These are phyloP conservation scores for Phylloporus sp. DNA, from an alignment of 768 basidiomycete genomes.

Conservation along the genomic window DNA sequence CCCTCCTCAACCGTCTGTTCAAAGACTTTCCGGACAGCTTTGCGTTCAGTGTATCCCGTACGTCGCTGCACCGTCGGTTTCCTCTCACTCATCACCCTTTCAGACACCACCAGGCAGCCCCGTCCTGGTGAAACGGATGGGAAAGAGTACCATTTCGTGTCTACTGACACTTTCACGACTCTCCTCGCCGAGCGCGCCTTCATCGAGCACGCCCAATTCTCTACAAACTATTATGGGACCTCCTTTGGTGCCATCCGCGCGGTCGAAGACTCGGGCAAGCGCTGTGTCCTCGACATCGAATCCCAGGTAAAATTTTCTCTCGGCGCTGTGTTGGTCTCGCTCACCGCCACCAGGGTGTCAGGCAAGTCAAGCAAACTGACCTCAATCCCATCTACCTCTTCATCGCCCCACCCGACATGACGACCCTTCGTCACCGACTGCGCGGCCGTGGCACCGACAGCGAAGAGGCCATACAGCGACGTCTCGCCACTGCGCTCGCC, in stretches of 20 bases:
- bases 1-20: slow-evolving; percentile 80
- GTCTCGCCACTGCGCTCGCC: slow-evolving; percentile 70
- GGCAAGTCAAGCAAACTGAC: slow-evolving; percentile 80
- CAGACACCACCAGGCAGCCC: slow-evolving; percentile 88
- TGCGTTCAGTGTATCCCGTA: slow-evolving; percentile 93
- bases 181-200: slow-evolving; percentile 73
- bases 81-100: not conserved
- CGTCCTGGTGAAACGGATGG: slow-evolving; percentile 81
- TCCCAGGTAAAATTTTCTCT: slow-evolving; percentile 58
- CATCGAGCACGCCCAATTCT: slow-evolving; percentile 93
- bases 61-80: slow-evolving; percentile 21
- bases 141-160: slow-evolving; percentile 83
- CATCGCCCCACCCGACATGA: slow-evolving; percentile 81
- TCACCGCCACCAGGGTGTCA: slow-evolving; percentile 65
- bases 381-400: slow-evolving; percentile 88
- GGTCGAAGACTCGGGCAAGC: slow-evolving; percentile 63
- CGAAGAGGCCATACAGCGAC: slow-evolving; percentile 63
- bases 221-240: slow-evolving; percentile 91
- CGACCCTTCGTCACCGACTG: slow-evolving; percentile 67
- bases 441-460: slow-evolving; percentile 81
- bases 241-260: slow-evolving; percentile 71
- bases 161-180: slow-evolving; percentile 62
- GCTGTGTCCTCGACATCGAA: slow-evolving; percentile 95
- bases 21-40: slow-evolving; percentile 78
- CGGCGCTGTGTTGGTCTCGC: not conserved